A percentile compares a stretch with the other conserved stretches of the same genome.
Evolutionary conservation across 495 filamentous ascomycete species (phyloP).

Genomic region (Daldinia childiae): DNA sequence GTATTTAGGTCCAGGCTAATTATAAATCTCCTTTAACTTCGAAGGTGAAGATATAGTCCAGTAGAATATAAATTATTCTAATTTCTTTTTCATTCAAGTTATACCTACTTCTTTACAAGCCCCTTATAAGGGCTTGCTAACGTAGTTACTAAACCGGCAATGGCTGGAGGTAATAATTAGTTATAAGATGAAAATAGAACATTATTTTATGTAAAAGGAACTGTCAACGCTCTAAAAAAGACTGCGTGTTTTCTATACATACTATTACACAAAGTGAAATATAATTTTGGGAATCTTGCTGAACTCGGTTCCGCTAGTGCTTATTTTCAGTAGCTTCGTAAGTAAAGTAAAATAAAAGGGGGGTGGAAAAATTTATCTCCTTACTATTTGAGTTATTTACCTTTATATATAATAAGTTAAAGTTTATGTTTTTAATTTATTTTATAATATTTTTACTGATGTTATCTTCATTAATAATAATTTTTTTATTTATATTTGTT

Average conservation of each 20-base stretch:
- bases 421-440: slow-evolving; percentile 4
- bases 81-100: slow-evolving; percentile 4
- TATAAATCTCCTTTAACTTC: background rate
- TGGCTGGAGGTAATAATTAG: slow-evolving; percentile 3
- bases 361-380: background rate
- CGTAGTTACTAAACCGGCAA: slow-evolving; percentile 2
- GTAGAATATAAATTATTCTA: slow-evolving; percentile 4
- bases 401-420: slow-evolving; percentile 6
- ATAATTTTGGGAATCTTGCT: background rate
- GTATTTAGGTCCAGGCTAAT: slow-evolving; percentile 4
- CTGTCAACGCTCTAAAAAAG: slow-evolving; percentile 1
- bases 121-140: slow-evolving; percentile 2
- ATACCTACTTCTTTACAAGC: slow-evolving; percentile 3
- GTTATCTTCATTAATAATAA: slow-evolving; percentile 6
- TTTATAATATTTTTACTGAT: slow-evolving; percentile 5
- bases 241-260: slow-evolving; percentile 1
- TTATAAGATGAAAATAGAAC: slow-evolving; percentile 5
- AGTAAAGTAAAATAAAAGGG: background rate
- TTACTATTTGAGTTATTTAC: slow-evolving; percentile 2
- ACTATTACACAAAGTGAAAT: slow-evolving; percentile 5
- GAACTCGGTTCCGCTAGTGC: slow-evolving; percentile 1
- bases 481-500: too few relatives aligned
- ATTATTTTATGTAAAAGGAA: slow-evolving; percentile 4
- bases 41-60: slow-evolving; percentile 3
- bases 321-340: background rate